These are phyloP conservation scores for Annulohypoxylon stygium DNA, from an alignment of 495 filamentous ascomycete genomes.

Conservation along the genomic window DNA sequence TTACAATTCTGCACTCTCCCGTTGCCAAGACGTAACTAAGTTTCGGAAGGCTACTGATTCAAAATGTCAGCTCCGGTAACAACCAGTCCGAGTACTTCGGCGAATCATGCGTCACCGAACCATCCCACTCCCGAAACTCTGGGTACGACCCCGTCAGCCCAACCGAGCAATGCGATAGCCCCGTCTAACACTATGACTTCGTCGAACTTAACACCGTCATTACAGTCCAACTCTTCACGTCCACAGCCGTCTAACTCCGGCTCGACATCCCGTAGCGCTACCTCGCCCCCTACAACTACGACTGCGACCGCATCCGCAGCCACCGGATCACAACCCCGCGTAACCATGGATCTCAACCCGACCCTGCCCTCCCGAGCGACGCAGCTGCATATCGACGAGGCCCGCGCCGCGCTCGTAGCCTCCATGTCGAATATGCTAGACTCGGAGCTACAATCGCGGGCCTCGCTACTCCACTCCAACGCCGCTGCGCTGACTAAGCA, in stretches of 20 bases:
- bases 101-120: constrained; percentile 23
- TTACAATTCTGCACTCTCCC: constrained; percentile 31
- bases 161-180: constrained; percentile 28
- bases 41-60: constrained; percentile 6
- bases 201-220: constrained; percentile 25
- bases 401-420: constrained; percentile 80
- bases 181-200: constrained; percentile 24
- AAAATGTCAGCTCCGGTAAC: constrained; percentile 39
- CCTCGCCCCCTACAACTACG: constrained; percentile 36
- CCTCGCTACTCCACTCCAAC: constrained; percentile 81
- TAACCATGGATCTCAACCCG: constrained; percentile 42
- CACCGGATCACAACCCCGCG: constrained; percentile 32
- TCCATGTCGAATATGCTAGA: constrained; percentile 82
- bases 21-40: constrained; percentile 26
- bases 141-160: constrained; percentile 19
- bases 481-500: constrained; percentile 76
- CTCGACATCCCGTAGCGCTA: constrained; percentile 37
- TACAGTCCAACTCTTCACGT: constrained; percentile 29
- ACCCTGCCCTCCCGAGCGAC: constrained; percentile 52
- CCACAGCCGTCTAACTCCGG: constrained; percentile 35
- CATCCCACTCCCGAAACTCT: constrained; percentile 24
- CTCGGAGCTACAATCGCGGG: constrained; percentile 77
- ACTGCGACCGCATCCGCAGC: constrained; percentile 24
- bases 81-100: constrained; percentile 24
- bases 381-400: constrained; percentile 69